Base-by-base conservation (phyloP, 2,329 filamentous ascomycete genomes). In the Xenoacremonium recifei region DNA sequence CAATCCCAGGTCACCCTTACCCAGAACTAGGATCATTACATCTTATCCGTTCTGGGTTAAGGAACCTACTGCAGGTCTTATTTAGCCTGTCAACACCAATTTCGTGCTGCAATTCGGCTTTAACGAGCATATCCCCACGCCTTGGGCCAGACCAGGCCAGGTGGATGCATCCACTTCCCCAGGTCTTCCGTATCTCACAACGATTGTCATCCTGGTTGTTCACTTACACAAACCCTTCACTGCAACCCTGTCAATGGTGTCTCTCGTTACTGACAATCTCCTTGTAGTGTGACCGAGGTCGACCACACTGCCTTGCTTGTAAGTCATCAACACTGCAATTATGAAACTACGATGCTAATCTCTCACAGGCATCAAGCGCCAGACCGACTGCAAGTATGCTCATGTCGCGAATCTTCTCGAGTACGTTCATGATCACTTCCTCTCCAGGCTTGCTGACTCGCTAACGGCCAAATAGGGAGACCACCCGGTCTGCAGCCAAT, bases 331-430 rank as follows among this genome's bases (percentile, higher is more conserved):
- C 23, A 9, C 13, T 13, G 23, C 23, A n/a, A n/a, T 27, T 13
- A 13, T 9, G 13, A 27, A 27, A 9, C 23, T 9, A 35, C 21
- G 12, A 29, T 37, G 27, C 50, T 59, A 31, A 61, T 44, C 17
- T 45, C 54, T 29, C 65, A 60, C 62, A 74, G 85, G 85, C 62
- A 82, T 89, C 56, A 91, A 90, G 66, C 74, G 87, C 33, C 85
- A 89, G 60, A 87, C 85, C 0, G 75, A 80, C 51, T 92, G 87
- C 66, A 77, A 76, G 63, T 91, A 91, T 68, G 87, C 85, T 1
- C 79, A 81, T 37, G 83, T 89, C 21, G 87, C 87, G 34, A 88
- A 89, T 59, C 69, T 90, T 29, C 77, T 91, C 32, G 85, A 89
- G 82, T 87, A 69, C 65, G 80, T 71, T 6, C 6, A 18, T 21